Conservation (phyloP, 768 basidiomycete species). For the Lactarius hengduanensis region DNA sequence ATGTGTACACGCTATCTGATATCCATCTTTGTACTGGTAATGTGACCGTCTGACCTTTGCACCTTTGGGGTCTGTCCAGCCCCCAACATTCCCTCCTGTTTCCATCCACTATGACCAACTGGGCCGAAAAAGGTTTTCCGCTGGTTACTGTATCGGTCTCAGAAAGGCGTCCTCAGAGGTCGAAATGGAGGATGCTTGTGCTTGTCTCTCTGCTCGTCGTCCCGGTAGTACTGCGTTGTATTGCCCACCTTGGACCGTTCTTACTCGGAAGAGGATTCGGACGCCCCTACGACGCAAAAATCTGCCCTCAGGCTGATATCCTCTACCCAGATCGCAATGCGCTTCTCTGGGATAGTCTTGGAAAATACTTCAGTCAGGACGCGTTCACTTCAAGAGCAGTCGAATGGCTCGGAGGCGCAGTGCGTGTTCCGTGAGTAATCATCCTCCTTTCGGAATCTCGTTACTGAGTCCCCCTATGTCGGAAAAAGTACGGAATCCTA, state of each 20-base stretch:
- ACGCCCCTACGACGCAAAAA: neutral
- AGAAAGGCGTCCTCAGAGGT: neutral
- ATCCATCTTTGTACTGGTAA: too few relatives aligned
- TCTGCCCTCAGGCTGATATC: conserved; percentile 33
- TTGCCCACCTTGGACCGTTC: neutral
- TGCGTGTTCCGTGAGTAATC: conserved; percentile 40
- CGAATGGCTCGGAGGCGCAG: conserved; percentile 41
- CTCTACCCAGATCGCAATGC: conserved; percentile 35
- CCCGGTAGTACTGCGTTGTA: neutral
- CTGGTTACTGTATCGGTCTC: neutral
- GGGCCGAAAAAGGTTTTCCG: neutral
- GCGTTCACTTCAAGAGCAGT: conserved; percentile 39
- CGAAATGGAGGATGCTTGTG: neutral
- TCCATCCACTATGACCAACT: neutral
- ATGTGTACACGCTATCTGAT: too few relatives aligned
- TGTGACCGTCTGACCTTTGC: too few relatives aligned
- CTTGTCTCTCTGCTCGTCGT: neutral
- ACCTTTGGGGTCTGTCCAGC: too few relatives aligned
- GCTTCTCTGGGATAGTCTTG: conserved; percentile 36
- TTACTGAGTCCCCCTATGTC: neutral
- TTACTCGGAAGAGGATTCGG: neutral
- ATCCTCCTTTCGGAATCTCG: neutral
- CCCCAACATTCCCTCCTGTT: neutral
- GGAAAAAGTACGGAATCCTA: conserved; percentile 49
- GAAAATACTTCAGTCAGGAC: conserved; percentile 34